These are phyloP conservation scores for Fusarium sarcochroum DNA, from an alignment of 2,329 filamentous ascomycete species.

Conservation along the genomic window DNA sequence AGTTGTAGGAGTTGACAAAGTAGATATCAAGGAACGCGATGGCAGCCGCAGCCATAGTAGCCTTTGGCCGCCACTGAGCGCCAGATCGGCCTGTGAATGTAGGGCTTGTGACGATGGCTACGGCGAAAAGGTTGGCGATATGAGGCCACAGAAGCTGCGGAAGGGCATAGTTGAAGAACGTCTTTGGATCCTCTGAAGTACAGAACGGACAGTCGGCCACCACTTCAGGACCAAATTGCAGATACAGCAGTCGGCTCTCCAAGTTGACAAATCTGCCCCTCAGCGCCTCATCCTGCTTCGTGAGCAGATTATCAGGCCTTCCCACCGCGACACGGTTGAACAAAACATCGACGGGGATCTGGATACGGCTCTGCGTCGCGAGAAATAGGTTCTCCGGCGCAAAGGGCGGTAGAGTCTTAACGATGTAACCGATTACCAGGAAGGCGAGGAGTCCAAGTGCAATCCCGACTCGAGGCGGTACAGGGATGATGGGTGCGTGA, in stretches of 20 bases:
- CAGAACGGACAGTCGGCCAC: constrained; percentile 88
- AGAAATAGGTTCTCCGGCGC: constrained; percentile 86
- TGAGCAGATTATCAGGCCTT: constrained; percentile 65
- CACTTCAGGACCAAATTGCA: constrained; percentile 83
- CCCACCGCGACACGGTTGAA: constrained; percentile 79
- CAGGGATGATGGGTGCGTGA: constrained; percentile 66
- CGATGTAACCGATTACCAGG: constrained; percentile 60
- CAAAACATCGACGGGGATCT: constrained; percentile 86
- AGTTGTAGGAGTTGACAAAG: constrained; percentile 73
- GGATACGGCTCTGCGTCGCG: constrained; percentile 83
- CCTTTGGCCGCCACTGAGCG: constrained; percentile 76
- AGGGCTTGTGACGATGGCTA: constrained; percentile 81
- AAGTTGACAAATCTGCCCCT: constrained; percentile 77
- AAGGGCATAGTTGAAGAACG: constrained; percentile 85
- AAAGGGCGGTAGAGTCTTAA: constrained; percentile 76
- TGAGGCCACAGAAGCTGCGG: constrained; percentile 83
- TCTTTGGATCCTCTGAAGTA: constrained; percentile 74
- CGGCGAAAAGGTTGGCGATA: constrained; percentile 78
- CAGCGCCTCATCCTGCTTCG: constrained; percentile 73
- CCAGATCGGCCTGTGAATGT: constrained; percentile 74
- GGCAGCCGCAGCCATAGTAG: constrained; percentile 73
- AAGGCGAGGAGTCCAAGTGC: constrained; percentile 72
- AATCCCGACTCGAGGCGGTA: constrained; percentile 67
- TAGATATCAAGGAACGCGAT: constrained; percentile 77
- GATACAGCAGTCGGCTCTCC: constrained; percentile 83